A percentile compares a stretch with the other conserved stretches of the same genome.
These are phyloP conservation scores for Plasmodium yoelii DNA, from an alignment of 169 alveolate species.

Conservation along the genomic window DNA sequence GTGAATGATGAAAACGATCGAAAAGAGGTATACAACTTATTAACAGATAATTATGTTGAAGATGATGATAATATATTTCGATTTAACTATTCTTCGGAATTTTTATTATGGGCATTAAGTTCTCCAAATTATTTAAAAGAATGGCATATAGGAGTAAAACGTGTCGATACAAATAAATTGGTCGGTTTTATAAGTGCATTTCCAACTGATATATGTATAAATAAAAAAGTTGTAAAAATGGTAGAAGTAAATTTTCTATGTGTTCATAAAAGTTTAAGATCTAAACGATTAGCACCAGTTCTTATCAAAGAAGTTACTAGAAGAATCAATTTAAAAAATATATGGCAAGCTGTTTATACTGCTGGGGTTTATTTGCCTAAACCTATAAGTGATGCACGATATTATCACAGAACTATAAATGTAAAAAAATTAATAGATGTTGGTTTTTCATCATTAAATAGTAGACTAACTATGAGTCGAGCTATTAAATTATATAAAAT, in stretches of 20 bases:
- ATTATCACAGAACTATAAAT: constrained; percentile 90
- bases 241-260: constrained; percentile 98
- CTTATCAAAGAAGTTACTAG: constrained; percentile 98
- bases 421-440: constrained; percentile 90
- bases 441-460: constrained; percentile 87
- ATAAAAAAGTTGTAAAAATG: constrained; percentile 85
- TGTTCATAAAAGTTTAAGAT: constrained; percentile 97
- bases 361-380: constrained; percentile 97
- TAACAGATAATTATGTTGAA: constrained; percentile 97
- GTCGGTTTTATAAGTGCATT: constrained; percentile 97
- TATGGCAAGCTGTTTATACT: constrained; percentile 99
- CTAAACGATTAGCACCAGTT: constrained; percentile 95
- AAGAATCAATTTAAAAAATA: constrained; percentile 94
- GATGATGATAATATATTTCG: constrained; percentile 98
- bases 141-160: constrained; percentile 96
- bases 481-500: constrained; percentile 91
- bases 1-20: constrained; percentile 85
- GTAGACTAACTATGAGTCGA: constrained; percentile 92
- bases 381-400: constrained; percentile 95
- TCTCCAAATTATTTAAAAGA: constrained; percentile 92
- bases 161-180: constrained; percentile 84
- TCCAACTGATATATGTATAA: constrained; percentile 91
- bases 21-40: constrained; percentile 80
- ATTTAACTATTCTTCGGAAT: constrained; percentile 96
- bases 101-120: constrained; percentile 96